Evolutionary conservation across 345 rosid species (phyloP).

Genomic region (Brassica carinata): DNA sequence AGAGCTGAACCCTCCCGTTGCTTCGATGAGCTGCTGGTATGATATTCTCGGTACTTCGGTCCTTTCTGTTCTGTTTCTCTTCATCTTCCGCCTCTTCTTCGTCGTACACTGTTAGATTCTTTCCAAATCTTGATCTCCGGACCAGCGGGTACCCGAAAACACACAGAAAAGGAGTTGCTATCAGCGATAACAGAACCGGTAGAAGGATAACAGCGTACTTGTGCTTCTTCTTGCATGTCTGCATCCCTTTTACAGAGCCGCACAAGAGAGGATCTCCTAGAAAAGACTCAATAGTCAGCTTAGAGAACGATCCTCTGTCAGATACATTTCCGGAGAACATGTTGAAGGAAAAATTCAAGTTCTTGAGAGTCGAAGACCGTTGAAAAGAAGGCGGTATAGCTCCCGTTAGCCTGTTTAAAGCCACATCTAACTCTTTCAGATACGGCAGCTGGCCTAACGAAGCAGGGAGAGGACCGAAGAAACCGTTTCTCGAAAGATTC

Average conservation of each 20-base stretch:
- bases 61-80: conserved; percentile 53
- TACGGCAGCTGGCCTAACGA: conserved; percentile 77
- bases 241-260: conserved; percentile 76
- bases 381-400: conserved; percentile 61
- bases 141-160: conserved; percentile 49
- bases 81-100: conserved; percentile 49
- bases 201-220: conserved; percentile 45
- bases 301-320: conserved; percentile 61
- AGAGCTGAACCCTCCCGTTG: conserved; percentile 73
- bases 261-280: conserved; percentile 68
- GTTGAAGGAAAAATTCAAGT: conserved; percentile 78
- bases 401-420: conserved; percentile 67
- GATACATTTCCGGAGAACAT: conserved; percentile 66
- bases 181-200: conserved; percentile 58
- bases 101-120: conserved; percentile 35
- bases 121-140: conserved; percentile 51
- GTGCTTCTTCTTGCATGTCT: conserved; percentile 54
- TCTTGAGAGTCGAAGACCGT: conserved; percentile 61
- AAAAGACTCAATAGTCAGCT: conserved; percentile 65
- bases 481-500: conserved; percentile 64
- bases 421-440: conserved; percentile 63
- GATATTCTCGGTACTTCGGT: conserved; percentile 64
- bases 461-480: conserved; percentile 63
- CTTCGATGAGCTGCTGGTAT: conserved; percentile 64
- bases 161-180: conserved; percentile 53